Conservation (phyloP, 2,329 filamentous ascomycete species). For the Xylariales sp. region DNA sequence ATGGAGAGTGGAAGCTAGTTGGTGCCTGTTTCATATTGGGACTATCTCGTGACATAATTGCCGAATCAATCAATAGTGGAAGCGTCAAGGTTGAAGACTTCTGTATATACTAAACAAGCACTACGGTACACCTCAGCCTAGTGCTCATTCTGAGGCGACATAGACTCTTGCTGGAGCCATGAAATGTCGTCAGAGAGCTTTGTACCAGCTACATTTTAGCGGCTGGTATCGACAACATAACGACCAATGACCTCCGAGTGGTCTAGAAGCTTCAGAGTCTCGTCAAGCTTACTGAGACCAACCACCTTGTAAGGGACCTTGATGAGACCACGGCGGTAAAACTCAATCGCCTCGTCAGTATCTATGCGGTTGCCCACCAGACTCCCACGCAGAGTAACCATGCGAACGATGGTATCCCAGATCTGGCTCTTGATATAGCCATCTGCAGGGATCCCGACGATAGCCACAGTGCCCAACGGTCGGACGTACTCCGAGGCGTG, state of each 20-base stretch:
- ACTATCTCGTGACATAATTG: no score
- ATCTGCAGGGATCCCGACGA: constrained; percentile 80
- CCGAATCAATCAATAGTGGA: no score
- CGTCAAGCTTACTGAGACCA: constrained; percentile 72
- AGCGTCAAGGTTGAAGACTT: no score
- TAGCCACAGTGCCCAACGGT: constrained; percentile 75
- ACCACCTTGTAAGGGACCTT: constrained; percentile 82
- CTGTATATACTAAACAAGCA: no score
- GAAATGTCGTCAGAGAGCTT: no score
- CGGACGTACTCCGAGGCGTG: constrained; percentile 88
- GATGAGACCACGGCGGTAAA: constrained; percentile 80
- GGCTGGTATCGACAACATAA: constrained; percentile 73
- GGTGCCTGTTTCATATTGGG: no score
- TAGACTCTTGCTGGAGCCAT: no score
- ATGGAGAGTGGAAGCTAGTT: no score
- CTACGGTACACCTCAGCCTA: no score
- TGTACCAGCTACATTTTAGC: no score
- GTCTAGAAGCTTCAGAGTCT: constrained; percentile 74
- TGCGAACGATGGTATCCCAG: constrained; percentile 79
- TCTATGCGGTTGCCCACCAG: constrained; percentile 94
- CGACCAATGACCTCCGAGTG: constrained; percentile 68
- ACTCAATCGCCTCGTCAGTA: constrained; percentile 83
- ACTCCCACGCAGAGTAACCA: constrained; percentile 88
- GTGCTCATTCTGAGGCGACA: no score
- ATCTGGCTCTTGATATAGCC: constrained; percentile 80